Evolutionary conservation across 805 yeast genomes (phyloP).

Genomic region (Yarrowia sp.): DNA sequence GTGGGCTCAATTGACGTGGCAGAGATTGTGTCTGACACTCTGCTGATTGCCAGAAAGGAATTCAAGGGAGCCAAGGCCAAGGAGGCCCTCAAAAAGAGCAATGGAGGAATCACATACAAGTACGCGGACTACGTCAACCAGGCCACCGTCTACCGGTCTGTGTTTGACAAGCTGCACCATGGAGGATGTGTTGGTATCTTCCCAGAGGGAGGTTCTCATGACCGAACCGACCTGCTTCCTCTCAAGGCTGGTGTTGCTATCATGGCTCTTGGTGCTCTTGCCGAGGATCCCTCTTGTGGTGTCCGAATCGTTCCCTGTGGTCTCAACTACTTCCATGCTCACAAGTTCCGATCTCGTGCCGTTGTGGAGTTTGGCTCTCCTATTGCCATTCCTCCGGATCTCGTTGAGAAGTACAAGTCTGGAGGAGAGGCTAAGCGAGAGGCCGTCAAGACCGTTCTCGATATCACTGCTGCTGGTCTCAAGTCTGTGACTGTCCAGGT

Average conservation of each 20-base stretch:
- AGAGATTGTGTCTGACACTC: constrained; percentile 69
- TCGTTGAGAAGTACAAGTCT: constrained; percentile 62
- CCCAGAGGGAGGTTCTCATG: constrained; percentile 99
- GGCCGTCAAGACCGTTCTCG: constrained; percentile 70
- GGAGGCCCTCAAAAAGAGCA: constrained; percentile 43
- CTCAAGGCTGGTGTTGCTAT: constrained; percentile 96
- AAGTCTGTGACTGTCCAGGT: constrained; percentile 84
- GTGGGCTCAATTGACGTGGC: constrained; percentile 73
- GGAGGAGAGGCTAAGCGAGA: constrained; percentile 65
- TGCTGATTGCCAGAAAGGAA: constrained; percentile 64
- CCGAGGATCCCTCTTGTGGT: constrained; percentile 66
- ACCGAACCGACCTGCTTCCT: constrained; percentile 86
- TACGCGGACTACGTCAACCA: constrained; percentile 85
- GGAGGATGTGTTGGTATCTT: constrained; percentile 88
- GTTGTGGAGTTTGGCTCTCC: constrained; percentile 94
- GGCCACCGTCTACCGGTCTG: constrained; percentile 74
- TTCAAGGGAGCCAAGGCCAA: constrained; percentile 54
- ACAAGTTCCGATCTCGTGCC: constrained; percentile 91
- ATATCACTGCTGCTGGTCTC: constrained; percentile 67
- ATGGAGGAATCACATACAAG: constrained; percentile 56
- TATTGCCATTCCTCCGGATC: constrained; percentile 57
- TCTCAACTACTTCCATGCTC: constrained; percentile 94
- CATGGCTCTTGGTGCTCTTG: constrained; percentile 96
- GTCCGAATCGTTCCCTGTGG: constrained; percentile 95
- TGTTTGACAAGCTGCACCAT: constrained; percentile 75